phyloP scores from a whole-genome alignment of 2,329 filamentous ascomycete genomes.

The Aureobasidium sp. region DNA sequence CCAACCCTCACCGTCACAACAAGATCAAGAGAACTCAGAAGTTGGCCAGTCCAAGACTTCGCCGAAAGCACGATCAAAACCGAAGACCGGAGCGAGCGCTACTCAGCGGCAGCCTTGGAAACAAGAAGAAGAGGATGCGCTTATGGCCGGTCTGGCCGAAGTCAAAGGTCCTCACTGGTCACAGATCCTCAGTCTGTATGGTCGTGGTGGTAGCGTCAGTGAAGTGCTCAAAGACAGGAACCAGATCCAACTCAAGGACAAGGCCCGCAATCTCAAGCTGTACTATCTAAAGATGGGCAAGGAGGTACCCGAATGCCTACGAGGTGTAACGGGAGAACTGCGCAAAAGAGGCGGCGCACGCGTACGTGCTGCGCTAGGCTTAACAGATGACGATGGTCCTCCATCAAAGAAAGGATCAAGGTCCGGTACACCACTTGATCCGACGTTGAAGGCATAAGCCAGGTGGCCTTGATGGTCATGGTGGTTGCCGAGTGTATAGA shows the following conservation, averaged over 20 bases:
- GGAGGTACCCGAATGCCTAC: conserved; percentile 81
- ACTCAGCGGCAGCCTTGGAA: conserved; percentile 66
- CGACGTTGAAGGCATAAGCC: background rate
- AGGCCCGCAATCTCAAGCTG: conserved; percentile 80
- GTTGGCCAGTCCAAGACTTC: background rate
- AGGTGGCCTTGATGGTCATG: background rate
- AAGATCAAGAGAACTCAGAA: conserved; percentile 19
- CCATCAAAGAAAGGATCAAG: background rate
- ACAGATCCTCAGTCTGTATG: conserved; percentile 80
- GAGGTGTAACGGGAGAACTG: conserved; percentile 81
- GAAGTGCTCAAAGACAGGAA: conserved; percentile 82
- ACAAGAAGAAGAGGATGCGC: conserved; percentile 78
- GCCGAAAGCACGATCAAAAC: conserved; percentile 43
- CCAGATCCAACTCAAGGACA: conserved; percentile 88
- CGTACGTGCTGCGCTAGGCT: conserved; percentile 27
- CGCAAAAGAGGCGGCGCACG: conserved; percentile 54
- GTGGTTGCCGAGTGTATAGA: background rate
- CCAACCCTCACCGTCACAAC: conserved; percentile 18
- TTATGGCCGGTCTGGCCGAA: conserved; percentile 81
- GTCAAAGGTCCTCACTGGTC: conserved; percentile 92
- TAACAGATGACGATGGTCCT: conserved; percentile 17
- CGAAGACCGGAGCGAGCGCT: conserved; percentile 20
- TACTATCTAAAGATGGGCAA: conserved; percentile 89
- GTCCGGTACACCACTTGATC: conserved; percentile 6
- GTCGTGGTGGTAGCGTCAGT: conserved; percentile 68